Conservation (phyloP, 257 asterid genomes). For the Euphrasia confusa region DNA sequence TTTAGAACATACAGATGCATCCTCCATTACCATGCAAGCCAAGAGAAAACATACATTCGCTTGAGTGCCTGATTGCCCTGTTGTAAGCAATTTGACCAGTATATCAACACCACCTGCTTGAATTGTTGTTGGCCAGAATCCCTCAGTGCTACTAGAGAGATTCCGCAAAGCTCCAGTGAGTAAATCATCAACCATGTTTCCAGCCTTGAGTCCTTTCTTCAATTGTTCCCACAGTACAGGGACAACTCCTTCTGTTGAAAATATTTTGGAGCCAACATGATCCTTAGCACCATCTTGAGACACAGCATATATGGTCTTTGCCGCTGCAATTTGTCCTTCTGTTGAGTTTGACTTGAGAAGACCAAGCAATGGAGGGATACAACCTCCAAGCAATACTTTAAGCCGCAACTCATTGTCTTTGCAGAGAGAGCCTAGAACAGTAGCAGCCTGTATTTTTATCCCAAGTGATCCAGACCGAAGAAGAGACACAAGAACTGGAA, state of each 20-base stretch:
- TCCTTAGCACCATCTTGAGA: slow-evolving; percentile 95
- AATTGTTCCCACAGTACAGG: slow-evolving; percentile 92
- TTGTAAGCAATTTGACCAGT: slow-evolving; percentile 75
- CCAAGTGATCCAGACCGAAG: slow-evolving; percentile 92
- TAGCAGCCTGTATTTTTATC: slow-evolving; percentile 88
- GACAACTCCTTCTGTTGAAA: slow-evolving; percentile 97
- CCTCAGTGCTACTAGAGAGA: slow-evolving; percentile 92
- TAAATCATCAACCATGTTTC: slow-evolving; percentile 75
- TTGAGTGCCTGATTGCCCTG: slow-evolving; percentile 82
- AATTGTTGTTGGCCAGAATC: slow-evolving; percentile 84
- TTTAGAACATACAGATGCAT: slow-evolving; percentile 76
- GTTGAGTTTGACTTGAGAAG: slow-evolving; percentile 90
- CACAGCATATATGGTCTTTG: slow-evolving; percentile 90
- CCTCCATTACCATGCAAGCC: slow-evolving; percentile 97
- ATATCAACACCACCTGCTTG: slow-evolving; percentile 87
- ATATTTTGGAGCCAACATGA: slow-evolving; percentile 94
- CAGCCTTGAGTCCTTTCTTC: slow-evolving; percentile 83
- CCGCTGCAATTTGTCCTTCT: slow-evolving; percentile 93
- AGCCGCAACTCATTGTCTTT: slow-evolving; percentile 92
- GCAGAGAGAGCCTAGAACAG: slow-evolving; percentile 87
- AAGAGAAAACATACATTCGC: slow-evolving; percentile 95
- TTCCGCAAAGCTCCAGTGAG: slow-evolving; percentile 82
- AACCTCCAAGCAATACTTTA: slow-evolving; percentile 93
- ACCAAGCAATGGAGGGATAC: slow-evolving; percentile 96
- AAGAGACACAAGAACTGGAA: slow-evolving; percentile 97